Base-by-base conservation (phyloP, 371 early-diverging fungal genomes). In the Choanephora cucurbitarum region DNA sequence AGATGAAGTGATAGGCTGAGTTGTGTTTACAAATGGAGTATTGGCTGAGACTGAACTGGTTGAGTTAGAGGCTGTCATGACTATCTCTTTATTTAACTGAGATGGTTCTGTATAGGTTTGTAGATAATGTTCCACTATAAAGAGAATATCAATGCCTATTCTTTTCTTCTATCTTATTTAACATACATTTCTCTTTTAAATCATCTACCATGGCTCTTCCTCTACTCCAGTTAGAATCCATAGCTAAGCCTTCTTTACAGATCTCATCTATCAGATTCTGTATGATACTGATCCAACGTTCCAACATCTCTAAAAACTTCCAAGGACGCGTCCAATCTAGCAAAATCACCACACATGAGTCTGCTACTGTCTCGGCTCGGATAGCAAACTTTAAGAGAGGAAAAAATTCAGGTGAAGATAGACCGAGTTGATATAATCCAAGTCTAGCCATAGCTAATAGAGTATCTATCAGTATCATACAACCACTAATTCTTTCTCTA, bases 311-410 rank as follows among this genome's bases (percentile, higher is more conserved):
- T 57, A 94, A 57, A 62, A 94, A 94, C 31, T 70, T 73, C 92
- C 93, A 94, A 11, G 96, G 96, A 69, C 79, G 76, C 33, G 87
- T 73, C 96, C 96, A 96, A 70, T 94, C 95, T 51, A 96, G 70
- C 44, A 88, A 81, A 37, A 95, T 81, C 4, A 93, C 64, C 0
- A 87, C 86, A 18, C 85, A 75, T 1, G 87, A 67, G 62, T 84
- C 80, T 0, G 73, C 52, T 19, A 90, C 64, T 14, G 86, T 79
- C 41, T 82, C 73, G n/a, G 80, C 66, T 48, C 81, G 82, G 44
- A 93, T 67, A 33, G 87, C 88, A 62, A 87, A 84, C 48, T 77
- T 78, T 31, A 93, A 69, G 43, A 93, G 73, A 39, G 85, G 79
- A 44, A 84, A 73, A 57, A 87, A 91, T 37, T 84, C 77, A 15